These are phyloP conservation scores for Zizania latifolia DNA, from an alignment of 176 grass and related monocot genomes.

Conservation along the genomic window DNA sequence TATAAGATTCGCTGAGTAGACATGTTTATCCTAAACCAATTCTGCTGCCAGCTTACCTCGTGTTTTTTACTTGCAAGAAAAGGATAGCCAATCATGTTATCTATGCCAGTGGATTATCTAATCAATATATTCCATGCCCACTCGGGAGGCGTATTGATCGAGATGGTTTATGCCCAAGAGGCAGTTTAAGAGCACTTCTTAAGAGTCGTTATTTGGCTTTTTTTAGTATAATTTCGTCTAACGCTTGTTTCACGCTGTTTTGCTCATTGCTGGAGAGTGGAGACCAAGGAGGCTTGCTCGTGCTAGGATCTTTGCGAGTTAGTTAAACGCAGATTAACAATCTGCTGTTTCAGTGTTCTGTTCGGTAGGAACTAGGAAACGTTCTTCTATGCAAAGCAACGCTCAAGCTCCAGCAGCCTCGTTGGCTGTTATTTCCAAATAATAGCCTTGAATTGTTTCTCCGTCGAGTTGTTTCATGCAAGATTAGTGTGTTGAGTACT, in stretches of 20 bases:
- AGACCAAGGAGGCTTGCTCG: neutral
- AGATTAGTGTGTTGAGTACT: neutral
- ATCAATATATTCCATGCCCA: constrained; percentile 44
- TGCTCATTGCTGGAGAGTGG: neutral
- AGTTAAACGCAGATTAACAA: constrained; percentile 1
- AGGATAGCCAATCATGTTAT: constrained; percentile 24
- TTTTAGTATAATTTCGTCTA: neutral
- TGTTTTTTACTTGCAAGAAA: constrained; percentile 16
- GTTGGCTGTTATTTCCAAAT: neutral
- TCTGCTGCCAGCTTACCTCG: constrained; percentile 7
- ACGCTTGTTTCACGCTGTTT: neutral
- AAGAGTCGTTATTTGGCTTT: neutral
- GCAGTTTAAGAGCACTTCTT: constrained; percentile 17
- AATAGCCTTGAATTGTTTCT: neutral
- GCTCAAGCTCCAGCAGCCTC: neutral
- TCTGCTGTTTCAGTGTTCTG: constrained; percentile 6
- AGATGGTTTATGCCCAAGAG: constrained; percentile 32
- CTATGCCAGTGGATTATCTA: constrained; percentile 36
- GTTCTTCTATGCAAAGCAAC: neutral
- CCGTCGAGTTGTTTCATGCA: neutral
- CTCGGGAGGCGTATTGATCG: constrained; percentile 28
- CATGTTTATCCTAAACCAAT: constrained; percentile 42
- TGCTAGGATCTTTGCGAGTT: neutral
- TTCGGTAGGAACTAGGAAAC: no score
- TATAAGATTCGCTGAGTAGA: constrained; percentile 40